Evolutionary conservation across 1,139 yeast species (phyloP).

Genomic region (Candida tunisiensis): DNA sequence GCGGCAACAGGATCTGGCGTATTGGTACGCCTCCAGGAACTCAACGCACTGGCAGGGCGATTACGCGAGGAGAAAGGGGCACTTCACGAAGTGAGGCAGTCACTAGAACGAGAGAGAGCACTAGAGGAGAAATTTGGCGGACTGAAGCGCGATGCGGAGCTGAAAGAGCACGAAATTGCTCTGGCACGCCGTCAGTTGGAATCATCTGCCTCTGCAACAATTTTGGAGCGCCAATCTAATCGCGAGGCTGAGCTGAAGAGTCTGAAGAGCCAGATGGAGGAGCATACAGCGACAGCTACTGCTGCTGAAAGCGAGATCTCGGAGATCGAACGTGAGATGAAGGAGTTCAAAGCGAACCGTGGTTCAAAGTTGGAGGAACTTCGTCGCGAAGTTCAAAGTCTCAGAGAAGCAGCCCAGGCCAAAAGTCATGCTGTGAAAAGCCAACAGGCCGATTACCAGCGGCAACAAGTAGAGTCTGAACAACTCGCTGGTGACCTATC

Average conservation of each 20-base stretch:
- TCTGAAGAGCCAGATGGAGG: conserved; percentile 9
- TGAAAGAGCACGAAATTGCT: conserved; percentile 52
- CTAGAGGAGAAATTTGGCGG: conserved; percentile 36
- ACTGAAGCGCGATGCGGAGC: conserved; percentile 46
- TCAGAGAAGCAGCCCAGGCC: conserved; percentile 9
- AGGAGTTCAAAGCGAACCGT: conserved; percentile 66
- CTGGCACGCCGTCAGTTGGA: conserved; percentile 44
- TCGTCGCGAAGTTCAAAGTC: conserved; percentile 31
- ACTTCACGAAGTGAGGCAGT: conserved; percentile 24
- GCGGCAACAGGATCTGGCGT: conserved; percentile 33
- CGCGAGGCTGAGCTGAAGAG: conserved; percentile 3
- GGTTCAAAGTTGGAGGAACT: conserved; percentile 63
- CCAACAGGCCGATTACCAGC: conserved; percentile 38
- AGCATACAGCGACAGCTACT: conserved; percentile 8
- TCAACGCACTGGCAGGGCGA: conserved; percentile 32
- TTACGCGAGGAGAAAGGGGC: conserved; percentile 25
- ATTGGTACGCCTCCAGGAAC: conserved; percentile 51
- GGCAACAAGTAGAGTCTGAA: conserved; percentile 53
- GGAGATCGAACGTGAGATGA: conserved; percentile 56
- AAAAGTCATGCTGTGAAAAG: too few relatives aligned
- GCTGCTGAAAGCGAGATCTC: conserved; percentile 25
- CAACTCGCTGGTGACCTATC: conserved; percentile 44
- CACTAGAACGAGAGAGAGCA: conserved; percentile 29
- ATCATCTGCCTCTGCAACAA: conserved; percentile 38
- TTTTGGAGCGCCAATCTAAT: conserved; percentile 11